These are phyloP conservation scores for Sphagnum fallax DNA, from an alignment of 228 moss, liverwort and hornwort genomes.

Conservation along the genomic window DNA sequence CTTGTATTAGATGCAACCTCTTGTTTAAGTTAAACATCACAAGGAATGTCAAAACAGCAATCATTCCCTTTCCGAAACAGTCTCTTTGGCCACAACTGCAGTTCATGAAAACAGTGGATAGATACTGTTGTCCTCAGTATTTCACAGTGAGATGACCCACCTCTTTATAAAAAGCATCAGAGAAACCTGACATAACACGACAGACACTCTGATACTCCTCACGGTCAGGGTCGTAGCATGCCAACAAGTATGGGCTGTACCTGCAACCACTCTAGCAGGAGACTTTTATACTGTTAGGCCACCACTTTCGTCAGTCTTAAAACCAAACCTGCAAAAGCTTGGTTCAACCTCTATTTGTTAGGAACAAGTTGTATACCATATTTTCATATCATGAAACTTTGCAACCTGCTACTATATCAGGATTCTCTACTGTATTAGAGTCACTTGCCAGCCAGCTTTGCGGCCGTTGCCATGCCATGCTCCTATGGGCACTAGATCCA, in stretches of 20 bases:
- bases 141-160: slow-evolving; percentile 9
- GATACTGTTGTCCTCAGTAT: too few species aligned
- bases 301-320: too few species aligned
- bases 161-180: slow-evolving; percentile 83
- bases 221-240: slow-evolving; percentile 74
- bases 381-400: background rate
- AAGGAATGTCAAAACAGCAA: too few species aligned
- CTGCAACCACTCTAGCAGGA: slow-evolving; percentile 28
- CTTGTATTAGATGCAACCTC: background rate
- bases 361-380: background rate
- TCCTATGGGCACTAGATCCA: slow-evolving; percentile 88
- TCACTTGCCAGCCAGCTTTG: slow-evolving; percentile 83
- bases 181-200: slow-evolving; percentile 92
- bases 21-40: too few species aligned
- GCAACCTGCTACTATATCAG: background rate
- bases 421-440: background rate
- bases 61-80: too few species aligned
- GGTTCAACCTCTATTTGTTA: background rate
- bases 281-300: background rate
- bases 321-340: background rate
- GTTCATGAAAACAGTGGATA: too few species aligned
- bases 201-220: slow-evolving; percentile 91
- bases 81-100: too few species aligned
- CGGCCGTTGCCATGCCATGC: slow-evolving; percentile 94
- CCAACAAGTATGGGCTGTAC: slow-evolving; percentile 85